These are phyloP conservation scores for Clarireedia homoeocarpa DNA, from an alignment of 2,329 filamentous ascomycete species.

Conservation along the genomic window DNA sequence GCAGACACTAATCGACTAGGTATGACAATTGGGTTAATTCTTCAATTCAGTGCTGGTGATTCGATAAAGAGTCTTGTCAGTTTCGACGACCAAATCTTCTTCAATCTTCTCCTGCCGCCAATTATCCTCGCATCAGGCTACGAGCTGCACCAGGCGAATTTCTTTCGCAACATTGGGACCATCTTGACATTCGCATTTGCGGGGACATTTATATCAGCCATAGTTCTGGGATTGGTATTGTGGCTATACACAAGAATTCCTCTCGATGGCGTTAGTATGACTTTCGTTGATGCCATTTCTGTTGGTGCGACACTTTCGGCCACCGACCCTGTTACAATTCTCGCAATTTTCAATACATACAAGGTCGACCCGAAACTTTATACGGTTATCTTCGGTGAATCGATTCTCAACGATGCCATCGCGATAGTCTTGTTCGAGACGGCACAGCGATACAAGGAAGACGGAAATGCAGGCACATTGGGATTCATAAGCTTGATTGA, in stretches of 20 bases:
- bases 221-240: constrained; percentile 85
- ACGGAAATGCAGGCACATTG: constrained; percentile 58
- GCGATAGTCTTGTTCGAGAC: constrained; percentile 98
- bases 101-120: constrained; percentile 95
- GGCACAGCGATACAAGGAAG: constrained; percentile 82
- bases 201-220: constrained; percentile 91
- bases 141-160: constrained; percentile 96
- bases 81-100: constrained; percentile 99
- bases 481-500: constrained; percentile 80
- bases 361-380: constrained; percentile 98
- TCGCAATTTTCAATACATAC: constrained; percentile 98
- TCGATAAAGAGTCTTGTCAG: constrained; percentile 85
- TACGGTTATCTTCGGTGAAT: constrained; percentile 97
- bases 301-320: constrained; percentile 94
- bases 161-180: constrained; percentile 96
- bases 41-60: constrained; percentile 72
- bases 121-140: constrained; percentile 97
- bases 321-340: constrained; percentile 93
- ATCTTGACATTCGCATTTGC: constrained; percentile 97
- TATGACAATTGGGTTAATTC: constrained; percentile 88
- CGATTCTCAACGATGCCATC: constrained; percentile 95
- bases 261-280: constrained; percentile 76
- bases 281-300: constrained; percentile 91
- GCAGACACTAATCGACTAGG: constrained; percentile 41
- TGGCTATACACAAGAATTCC: constrained; percentile 85